Conservation (phyloP, 2,329 filamentous ascomycete genomes). For the Aureobasidium vineae region DNA sequence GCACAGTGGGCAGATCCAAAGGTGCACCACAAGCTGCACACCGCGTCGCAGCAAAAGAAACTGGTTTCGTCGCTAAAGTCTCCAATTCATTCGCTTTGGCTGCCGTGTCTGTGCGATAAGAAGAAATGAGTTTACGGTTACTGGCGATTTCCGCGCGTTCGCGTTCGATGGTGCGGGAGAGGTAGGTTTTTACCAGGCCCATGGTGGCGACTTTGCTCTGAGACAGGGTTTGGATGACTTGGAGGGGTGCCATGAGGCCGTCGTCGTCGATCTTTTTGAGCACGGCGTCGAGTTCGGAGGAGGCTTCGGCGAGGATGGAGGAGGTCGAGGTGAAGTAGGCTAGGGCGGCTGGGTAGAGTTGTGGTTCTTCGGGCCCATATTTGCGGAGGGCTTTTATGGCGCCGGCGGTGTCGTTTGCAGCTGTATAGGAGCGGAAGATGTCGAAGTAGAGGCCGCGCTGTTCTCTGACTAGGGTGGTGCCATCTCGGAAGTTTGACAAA, state of each 20-base stretch:
- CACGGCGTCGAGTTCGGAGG: conserved; percentile 75
- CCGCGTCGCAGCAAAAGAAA: conserved; percentile 85
- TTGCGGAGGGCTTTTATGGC: conserved; percentile 87
- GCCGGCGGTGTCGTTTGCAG: conserved; percentile 84
- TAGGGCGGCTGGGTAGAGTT: conserved; percentile 87
- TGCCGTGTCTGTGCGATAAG: conserved; percentile 80
- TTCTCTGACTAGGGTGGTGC: conserved; percentile 88
- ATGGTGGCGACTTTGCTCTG: conserved; percentile 84
- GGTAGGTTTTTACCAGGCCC: conserved; percentile 94
- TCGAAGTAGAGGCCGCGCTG: conserved; percentile 89
- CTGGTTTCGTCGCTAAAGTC: conserved; percentile 74
- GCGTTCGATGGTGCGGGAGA: conserved; percentile 81
- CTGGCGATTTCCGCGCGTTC: conserved; percentile 80
- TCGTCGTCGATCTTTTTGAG: conserved; percentile 85
- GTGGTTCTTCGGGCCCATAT: conserved; percentile 87
- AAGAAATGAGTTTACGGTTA: conserved; percentile 77
- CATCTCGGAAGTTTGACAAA: conserved; percentile 83
- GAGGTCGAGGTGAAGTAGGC: conserved; percentile 90
- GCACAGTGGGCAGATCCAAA: conserved; percentile 84
- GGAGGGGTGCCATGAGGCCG: conserved; percentile 88
- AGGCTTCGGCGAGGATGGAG: conserved; percentile 77
- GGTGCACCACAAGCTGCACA: conserved; percentile 77
- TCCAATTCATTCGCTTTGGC: conserved; percentile 74
- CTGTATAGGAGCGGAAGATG: conserved; percentile 94
- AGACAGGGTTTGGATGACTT: conserved; percentile 90